Conservation (phyloP, 768 basidiomycete genomes). For the Coprinopsis cinerea region DNA sequence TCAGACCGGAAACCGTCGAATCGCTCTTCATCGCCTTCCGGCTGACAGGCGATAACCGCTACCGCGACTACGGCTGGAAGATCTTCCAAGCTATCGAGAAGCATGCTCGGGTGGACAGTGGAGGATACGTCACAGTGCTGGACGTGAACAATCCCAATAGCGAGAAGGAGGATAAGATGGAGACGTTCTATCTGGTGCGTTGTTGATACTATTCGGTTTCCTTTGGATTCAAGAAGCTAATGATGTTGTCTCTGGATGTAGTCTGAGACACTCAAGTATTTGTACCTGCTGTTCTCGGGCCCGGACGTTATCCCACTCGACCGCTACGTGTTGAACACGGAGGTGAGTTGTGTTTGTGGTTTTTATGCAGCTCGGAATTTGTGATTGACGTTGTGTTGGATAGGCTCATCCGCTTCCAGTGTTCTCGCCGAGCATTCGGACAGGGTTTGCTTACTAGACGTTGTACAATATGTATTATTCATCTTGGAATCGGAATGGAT, state of each 20-base stretch:
- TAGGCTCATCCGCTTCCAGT: background rate
- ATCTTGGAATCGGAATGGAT: too few relatives aligned
- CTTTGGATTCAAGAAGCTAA: background rate
- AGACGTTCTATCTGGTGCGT: slow-evolving; percentile 86
- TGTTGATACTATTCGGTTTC: slow-evolving; percentile 15
- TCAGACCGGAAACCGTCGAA: slow-evolving; percentile 88
- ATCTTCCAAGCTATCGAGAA: slow-evolving; percentile 88
- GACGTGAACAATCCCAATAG: slow-evolving; percentile 79
- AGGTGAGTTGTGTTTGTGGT: slow-evolving; percentile 27
- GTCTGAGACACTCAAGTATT: slow-evolving; percentile 89
- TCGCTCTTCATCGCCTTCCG: slow-evolving; percentile 89
- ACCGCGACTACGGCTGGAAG: slow-evolving; percentile 79
- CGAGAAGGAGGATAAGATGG: slow-evolving; percentile 83
- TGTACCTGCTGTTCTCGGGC: slow-evolving; percentile 83
- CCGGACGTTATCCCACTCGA: slow-evolving; percentile 64
- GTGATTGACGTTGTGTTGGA: background rate
- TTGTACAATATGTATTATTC: too few relatives aligned
- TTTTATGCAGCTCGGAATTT: background rate
- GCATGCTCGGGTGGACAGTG: slow-evolving; percentile 69
- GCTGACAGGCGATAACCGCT: slow-evolving; percentile 77
- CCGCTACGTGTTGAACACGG: slow-evolving; percentile 92
- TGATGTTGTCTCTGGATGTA: slow-evolving; percentile 19
- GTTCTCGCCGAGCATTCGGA: background rate
- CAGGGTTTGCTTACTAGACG: slow-evolving; percentile 1
- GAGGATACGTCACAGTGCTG: slow-evolving; percentile 78